Conservation (phyloP, 1,284 basidiomycete genomes). For the Takashimella tepidaria region DNA sequence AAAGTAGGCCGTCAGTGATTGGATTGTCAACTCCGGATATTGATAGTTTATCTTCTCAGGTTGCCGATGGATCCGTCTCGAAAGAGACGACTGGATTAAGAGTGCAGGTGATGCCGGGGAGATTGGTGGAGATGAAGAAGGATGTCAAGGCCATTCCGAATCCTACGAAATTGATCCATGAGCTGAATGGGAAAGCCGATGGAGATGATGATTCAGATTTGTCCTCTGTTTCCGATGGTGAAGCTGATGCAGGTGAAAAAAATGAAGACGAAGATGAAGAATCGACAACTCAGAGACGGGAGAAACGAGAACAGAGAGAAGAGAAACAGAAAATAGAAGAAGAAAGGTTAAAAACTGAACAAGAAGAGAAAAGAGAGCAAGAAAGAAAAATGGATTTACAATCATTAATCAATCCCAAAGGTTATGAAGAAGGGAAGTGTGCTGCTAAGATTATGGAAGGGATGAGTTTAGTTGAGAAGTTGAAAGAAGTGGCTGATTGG, state of each 20-base stretch:
- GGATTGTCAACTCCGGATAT: too few species aligned
- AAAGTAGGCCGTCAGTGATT: background rate
- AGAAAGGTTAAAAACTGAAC: background rate
- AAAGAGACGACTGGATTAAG: too few species aligned
- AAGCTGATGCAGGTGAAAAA: too few species aligned
- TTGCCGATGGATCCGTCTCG: too few species aligned
- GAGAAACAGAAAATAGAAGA: constrained; percentile 6
- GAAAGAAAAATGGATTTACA: constrained; percentile 15
- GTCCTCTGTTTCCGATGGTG: constrained; percentile 13
- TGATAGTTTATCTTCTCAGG: too few species aligned
- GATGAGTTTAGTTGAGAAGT: background rate
- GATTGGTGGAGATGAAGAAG: too few species aligned
- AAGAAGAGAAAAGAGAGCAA: background rate
- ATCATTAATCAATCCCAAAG: constrained; percentile 16
- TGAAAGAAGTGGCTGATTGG: constrained; percentile 20
- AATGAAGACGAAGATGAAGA: background rate
- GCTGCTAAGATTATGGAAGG: too few species aligned
- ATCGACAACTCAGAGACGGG: background rate
- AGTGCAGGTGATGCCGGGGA: too few species aligned
- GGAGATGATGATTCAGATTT: constrained; percentile 13
- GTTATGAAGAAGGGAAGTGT: too few species aligned
- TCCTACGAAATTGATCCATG: too few species aligned
- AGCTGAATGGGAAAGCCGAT: too few species aligned
- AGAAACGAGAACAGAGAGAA: background rate
- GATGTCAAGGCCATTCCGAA: too few species aligned